These are phyloP conservation scores for Penicillium goetzii DNA, from an alignment of 495 filamentous ascomycete species.

Conservation along the genomic window DNA sequence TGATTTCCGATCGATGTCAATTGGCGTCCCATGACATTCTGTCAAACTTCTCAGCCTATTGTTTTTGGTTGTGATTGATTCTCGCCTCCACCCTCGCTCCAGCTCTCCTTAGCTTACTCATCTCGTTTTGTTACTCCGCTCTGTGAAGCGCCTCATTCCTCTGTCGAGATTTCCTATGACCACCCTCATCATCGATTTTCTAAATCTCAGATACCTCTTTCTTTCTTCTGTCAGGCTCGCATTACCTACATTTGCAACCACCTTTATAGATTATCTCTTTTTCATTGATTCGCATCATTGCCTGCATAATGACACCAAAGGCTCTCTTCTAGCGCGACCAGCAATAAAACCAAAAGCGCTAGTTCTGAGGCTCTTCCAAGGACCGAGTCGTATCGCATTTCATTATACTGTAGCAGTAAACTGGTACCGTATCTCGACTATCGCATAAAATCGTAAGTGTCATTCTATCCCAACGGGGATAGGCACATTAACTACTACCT, in stretches of 20 bases:
- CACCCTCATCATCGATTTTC: not conserved
- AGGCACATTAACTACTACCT: not conserved
- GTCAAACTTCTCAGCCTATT: not conserved
- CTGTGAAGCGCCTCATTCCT: slow-evolving; percentile 11
- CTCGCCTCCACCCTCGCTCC: slow-evolving; percentile 9
- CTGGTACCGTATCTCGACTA: not conserved
- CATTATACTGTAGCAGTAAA: not conserved
- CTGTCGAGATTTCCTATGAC: slow-evolving; percentile 19
- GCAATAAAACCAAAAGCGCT: not conserved
- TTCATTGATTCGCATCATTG: not conserved
- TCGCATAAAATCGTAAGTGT: slow-evolving; percentile 3
- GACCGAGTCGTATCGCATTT: too few species aligned
- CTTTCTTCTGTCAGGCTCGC: slow-evolving; percentile 4
- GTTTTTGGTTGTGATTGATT: not conserved
- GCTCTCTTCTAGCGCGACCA: not conserved
- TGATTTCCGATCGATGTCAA: slow-evolving; percentile 21
- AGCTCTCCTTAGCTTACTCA: slow-evolving; percentile 12
- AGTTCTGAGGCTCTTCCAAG: not conserved
- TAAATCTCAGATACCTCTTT: slow-evolving; percentile 10
- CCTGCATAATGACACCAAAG: slow-evolving; percentile 10
- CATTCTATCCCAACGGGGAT: not conserved
- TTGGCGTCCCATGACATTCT: not conserved
- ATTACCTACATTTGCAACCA: not conserved
- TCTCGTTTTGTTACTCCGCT: slow-evolving; percentile 8
- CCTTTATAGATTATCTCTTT: slow-evolving; percentile 19